Percentiles rank a stretch among this genome's conserved stretches.
phyloP scores from a whole-genome alignment of 129 eudicot species.

The Pseudognaphalium luteoalbum region DNA sequence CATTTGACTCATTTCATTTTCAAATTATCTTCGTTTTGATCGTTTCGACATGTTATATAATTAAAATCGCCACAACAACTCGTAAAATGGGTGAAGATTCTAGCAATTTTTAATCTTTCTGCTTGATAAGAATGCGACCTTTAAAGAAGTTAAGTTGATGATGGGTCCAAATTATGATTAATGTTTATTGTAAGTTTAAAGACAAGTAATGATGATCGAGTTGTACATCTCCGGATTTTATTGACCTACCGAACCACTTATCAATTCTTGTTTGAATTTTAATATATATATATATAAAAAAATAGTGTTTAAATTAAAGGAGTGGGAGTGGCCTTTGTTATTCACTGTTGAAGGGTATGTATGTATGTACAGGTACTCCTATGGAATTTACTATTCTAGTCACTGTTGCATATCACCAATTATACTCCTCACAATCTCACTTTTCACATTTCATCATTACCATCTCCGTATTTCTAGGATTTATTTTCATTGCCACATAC shows the following conservation, averaged over 20 bases:
- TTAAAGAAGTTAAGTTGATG: too few species aligned
- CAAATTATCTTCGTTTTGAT: neutral
- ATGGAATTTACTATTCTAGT: conserved; percentile 36
- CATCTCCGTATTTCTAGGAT: neutral
- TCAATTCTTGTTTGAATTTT: neutral
- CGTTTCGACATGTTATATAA: neutral
- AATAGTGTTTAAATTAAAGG: conserved; percentile 19
- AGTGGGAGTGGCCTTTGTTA: conserved; percentile 29
- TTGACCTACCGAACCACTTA: conserved; percentile 29
- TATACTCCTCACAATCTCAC: conserved; percentile 4
- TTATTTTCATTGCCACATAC: neutral
- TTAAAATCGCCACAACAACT: neutral
- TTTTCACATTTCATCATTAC: conserved; percentile 5
- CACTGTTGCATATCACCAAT: conserved; percentile 23
- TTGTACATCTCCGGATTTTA: neutral
- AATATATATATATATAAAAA: neutral
- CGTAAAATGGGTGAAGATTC: neutral
- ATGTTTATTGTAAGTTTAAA: conserved; percentile 11
- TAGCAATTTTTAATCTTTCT: neutral
- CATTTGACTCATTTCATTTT: neutral
- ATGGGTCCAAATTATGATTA: neutral
- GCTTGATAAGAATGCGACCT: too few species aligned
- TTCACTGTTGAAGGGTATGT: conserved; percentile 34
- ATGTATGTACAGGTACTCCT: conserved; percentile 21
- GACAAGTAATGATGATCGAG: neutral